Base-by-base conservation (phyloP, 805 yeast genomes). In the Zygoascus biomembranicola region DNA sequence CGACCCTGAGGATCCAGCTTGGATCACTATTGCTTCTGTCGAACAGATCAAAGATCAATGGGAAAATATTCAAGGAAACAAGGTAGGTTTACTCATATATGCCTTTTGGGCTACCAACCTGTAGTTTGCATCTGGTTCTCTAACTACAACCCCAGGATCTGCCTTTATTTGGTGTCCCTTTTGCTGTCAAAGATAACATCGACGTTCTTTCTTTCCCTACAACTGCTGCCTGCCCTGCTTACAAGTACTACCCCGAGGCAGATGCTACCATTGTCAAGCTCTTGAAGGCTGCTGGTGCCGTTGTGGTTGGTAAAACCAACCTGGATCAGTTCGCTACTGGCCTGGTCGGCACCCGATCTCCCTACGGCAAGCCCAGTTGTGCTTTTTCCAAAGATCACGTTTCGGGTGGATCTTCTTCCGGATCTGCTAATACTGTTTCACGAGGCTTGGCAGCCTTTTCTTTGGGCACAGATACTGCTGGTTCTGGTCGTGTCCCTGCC, bases 281-380 rank as follows among this genome's bases (percentile, higher is more conserved):
- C n/a, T 75, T 94, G 61, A 80, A 88, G 68, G 78, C 75, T n/a
- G 85, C 88, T 39, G 99, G 99, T 66, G 98, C 98, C 47, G 87
- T 92, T 53, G 79, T 92, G 43, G 75, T 92, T 48, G 98, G 98
- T 55, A 92, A 92, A 69, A 94, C 98, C 52, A 92, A 92, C 69
- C 74, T 92, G 68, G 99, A 92, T 68, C 99, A 92, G 69, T 92
- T 92, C 71, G 98, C 98, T 11, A 94, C 99, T 2, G 99, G 99
- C 41, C 76, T 92, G 55, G 98, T 92, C 1, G 99, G 99, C 45
- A 84, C 89, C 32, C 79, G 99, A 64, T 87, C 96, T 6, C 98
- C 99, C 1, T 92, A 92, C 66, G 99, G 99, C 11, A 79, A 82
- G 61, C 86, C 96, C 5, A 82, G 89, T 41, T 84, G 85, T 68